Evolutionary conservation across 2,329 filamentous ascomycete genomes (phyloP).

Genomic region (Colletotrichum paranaense): DNA sequence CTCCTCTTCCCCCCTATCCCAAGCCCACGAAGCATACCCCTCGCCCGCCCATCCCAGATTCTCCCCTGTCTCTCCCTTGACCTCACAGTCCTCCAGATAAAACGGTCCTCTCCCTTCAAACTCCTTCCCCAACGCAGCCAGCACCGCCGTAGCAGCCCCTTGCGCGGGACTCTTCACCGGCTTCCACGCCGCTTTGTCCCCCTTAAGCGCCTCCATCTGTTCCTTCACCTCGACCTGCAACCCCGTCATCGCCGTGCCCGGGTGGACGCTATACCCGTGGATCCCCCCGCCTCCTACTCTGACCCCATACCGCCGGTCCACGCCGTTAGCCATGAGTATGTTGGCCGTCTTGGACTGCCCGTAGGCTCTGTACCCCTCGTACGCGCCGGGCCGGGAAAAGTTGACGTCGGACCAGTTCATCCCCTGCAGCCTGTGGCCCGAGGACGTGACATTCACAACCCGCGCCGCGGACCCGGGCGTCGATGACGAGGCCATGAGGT

Average conservation of each 20-base stretch:
- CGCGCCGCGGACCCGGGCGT: slow-evolving; percentile 54
- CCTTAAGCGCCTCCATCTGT: neutral
- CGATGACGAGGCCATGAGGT: slow-evolving; percentile 50
- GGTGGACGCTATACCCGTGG: neutral
- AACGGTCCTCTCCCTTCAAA: slow-evolving; percentile 55
- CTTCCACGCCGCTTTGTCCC: neutral
- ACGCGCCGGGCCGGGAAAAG: neutral
- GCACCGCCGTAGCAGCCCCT: slow-evolving; percentile 59
- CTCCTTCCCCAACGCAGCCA: slow-evolving; percentile 52
- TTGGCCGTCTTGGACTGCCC: slow-evolving; percentile 58
- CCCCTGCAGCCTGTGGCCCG: slow-evolving; percentile 49
- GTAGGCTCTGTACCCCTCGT: slow-evolving; percentile 46
- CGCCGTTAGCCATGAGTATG: slow-evolving; percentile 58
- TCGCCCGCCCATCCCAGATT: neutral
- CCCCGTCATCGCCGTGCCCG: slow-evolving; percentile 1
- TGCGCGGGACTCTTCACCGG: slow-evolving; percentile 45
- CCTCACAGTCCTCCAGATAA: slow-evolving; percentile 54
- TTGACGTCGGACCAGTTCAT: slow-evolving; percentile 43
- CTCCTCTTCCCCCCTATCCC: neutral
- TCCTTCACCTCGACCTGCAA: neutral
- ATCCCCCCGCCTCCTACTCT: neutral
- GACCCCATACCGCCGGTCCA: slow-evolving; percentile 48
- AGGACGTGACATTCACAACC: slow-evolving; percentile 57
- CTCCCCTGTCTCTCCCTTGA: neutral
- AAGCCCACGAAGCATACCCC: neutral